A percentile compares a stretch with the other conserved stretches of the same genome.
Evolutionary conservation across 164 flowering plant genomes (phyloP).

Genomic region (Buxus sempervirens): DNA sequence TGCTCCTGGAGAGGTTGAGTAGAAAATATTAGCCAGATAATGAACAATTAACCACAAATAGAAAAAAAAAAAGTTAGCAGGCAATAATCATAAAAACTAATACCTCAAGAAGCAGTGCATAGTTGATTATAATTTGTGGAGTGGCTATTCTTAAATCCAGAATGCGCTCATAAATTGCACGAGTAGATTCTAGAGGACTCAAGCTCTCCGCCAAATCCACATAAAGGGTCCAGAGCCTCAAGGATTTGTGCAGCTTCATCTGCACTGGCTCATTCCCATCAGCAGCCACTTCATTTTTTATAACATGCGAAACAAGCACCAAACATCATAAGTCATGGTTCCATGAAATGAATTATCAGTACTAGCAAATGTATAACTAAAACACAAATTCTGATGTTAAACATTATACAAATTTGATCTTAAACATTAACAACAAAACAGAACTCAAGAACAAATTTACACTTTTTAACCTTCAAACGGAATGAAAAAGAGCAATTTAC

Average conservation of each 20-base stretch:
- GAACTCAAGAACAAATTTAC: background rate
- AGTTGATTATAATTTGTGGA: slow-evolving; percentile 91
- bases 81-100: slow-evolving; percentile 5
- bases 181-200: slow-evolving; percentile 80
- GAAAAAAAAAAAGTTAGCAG: background rate
- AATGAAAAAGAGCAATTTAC: no score
- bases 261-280: slow-evolving; percentile 95
- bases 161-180: slow-evolving; percentile 83
- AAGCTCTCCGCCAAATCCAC: slow-evolving; percentile 91
- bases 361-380: background rate
- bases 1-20: slow-evolving; percentile 53
- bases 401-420: background rate
- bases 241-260: slow-evolving; percentile 82
- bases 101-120: slow-evolving; percentile 89
- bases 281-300: slow-evolving; percentile 68
- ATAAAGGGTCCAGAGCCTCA: slow-evolving; percentile 83
- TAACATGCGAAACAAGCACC: slow-evolving; percentile 5
- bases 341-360: background rate
- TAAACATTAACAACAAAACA: background rate
- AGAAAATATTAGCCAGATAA: slow-evolving; percentile 4
- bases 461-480: background rate
- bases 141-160: slow-evolving; percentile 90
- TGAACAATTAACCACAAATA: background rate
- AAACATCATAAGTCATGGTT: background rate
- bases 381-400: background rate